Evolutionary conservation across 164 flowering plant genomes (phyloP).

Genomic region (Sedum album): DNA sequence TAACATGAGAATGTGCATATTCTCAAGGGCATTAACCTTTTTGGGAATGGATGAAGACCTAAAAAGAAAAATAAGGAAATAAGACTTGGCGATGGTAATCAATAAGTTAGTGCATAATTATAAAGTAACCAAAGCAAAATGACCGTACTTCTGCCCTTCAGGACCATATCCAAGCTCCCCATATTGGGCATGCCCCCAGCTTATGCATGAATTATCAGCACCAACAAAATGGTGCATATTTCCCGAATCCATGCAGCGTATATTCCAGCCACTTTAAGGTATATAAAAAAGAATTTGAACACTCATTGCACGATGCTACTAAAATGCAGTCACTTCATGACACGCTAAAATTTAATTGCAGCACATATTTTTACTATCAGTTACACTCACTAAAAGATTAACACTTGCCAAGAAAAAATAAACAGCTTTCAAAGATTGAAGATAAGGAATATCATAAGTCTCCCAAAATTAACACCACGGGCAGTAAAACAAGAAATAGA

Average conservation of each 20-base stretch:
- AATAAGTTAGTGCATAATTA: not conserved
- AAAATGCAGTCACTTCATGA: not conserved
- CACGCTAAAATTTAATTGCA: not conserved
- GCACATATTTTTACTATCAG: too few species aligned
- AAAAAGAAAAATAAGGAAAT: constrained; percentile 5
- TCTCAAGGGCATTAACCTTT: constrained; percentile 83
- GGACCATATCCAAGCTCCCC: constrained; percentile 99
- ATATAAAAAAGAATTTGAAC: not conserved
- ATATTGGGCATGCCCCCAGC: constrained; percentile 90
- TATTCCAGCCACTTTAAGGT: constrained; percentile 74
- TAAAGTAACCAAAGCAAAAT: not conserved
- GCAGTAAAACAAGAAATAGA: too few species aligned
- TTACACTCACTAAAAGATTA: not conserved
- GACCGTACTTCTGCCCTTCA: constrained; percentile 65
- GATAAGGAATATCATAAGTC: not conserved
- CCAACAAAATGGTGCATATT: constrained; percentile 78
- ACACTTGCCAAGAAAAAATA: not conserved
- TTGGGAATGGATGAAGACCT: constrained; percentile 93
- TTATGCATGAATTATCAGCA: constrained; percentile 90
- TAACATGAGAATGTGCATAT: constrained; percentile 86
- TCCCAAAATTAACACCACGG: too few species aligned
- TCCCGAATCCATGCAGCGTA: constrained; percentile 98
- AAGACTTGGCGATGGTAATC: not conserved
- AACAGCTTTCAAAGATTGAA: too few species aligned
- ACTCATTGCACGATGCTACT: not conserved